Conservation (phyloP, 345 rosid genomes). For the Moricandia moricandioides region DNA sequence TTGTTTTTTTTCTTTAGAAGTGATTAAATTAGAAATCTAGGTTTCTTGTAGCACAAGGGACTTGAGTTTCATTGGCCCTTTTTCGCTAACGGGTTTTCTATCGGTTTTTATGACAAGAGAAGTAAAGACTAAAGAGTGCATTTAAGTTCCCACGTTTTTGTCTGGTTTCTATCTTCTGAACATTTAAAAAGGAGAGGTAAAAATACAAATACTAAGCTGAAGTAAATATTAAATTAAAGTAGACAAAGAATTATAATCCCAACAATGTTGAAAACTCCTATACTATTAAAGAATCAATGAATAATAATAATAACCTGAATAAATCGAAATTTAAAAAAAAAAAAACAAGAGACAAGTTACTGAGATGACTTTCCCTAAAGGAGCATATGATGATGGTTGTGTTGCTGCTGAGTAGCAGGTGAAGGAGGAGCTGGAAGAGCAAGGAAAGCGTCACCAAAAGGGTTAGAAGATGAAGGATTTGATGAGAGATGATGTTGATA, state of each 20-base stretch:
- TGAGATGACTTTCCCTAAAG: constrained; percentile 36
- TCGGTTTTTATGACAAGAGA: no score
- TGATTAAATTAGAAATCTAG: no score
- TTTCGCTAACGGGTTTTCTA: no score
- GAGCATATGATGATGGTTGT: constrained; percentile 45
- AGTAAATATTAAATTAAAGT: constrained; percentile 13
- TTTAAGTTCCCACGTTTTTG: neutral
- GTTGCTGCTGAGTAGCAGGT: constrained; percentile 37
- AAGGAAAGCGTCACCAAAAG: constrained; percentile 65
- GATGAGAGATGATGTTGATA: constrained; percentile 44
- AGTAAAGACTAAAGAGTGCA: no score
- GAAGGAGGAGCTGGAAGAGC: constrained; percentile 42
- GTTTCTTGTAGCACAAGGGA: no score
- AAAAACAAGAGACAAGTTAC: constrained; percentile 1
- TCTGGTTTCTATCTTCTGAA: neutral
- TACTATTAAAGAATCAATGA: constrained; percentile 26
- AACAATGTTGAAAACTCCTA: constrained; percentile 1
- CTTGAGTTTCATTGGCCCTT: no score
- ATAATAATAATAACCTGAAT: constrained; percentile 15
- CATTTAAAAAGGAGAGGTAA: neutral
- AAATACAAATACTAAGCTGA: constrained; percentile 12
- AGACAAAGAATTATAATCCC: neutral
- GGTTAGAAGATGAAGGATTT: constrained; percentile 46
- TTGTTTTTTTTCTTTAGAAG: no score
- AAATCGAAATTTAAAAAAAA: neutral